Evolutionary conservation across 2,329 filamentous ascomycete genomes (phyloP).

Genomic region (Xylariaceae sp.): DNA sequence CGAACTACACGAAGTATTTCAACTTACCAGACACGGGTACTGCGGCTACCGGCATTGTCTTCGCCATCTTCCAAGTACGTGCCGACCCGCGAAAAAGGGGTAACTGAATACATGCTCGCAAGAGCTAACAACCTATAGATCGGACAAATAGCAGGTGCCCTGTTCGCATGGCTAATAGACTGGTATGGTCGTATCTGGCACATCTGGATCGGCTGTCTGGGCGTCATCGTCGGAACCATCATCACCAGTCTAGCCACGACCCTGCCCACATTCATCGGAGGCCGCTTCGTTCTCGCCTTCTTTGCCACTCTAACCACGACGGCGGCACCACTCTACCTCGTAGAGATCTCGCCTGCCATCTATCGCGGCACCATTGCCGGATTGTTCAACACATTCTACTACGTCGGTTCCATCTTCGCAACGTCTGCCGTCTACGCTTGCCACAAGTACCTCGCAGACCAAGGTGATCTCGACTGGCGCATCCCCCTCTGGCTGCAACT

Average conservation of each 20-base stretch:
- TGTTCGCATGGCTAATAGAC: conserved; percentile 42
- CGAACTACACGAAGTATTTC: conserved; percentile 39
- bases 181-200: conserved; percentile 40
- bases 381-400: conserved; percentile 42
- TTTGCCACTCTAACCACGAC: conserved; percentile 52
- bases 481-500: conserved; percentile 35
- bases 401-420: conserved; percentile 33
- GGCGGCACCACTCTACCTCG: conserved; percentile 54
- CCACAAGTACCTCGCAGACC: conserved; percentile 27
- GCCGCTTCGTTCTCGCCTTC: conserved; percentile 45
- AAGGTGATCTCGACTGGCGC: conserved; percentile 30
- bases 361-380: conserved; percentile 55
- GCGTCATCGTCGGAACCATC: conserved; percentile 46
- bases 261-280: conserved; percentile 45
- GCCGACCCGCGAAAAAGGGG: background rate
- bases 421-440: conserved; percentile 32
- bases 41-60: conserved; percentile 39
- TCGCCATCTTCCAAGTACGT: conserved; percentile 38
- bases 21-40: conserved; percentile 33
- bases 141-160: conserved; percentile 39
- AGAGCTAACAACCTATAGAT: conserved; percentile 26
- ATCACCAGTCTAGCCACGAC: conserved; percentile 43
- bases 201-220: conserved; percentile 42
- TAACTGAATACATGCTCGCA: background rate
- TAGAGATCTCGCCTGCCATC: conserved; percentile 55